Evolutionary conservation across 2,329 filamentous ascomycete species (phyloP), one percentile per base, ranked within the genome.

Genomic region (Aspergillus sp.): DNA sequence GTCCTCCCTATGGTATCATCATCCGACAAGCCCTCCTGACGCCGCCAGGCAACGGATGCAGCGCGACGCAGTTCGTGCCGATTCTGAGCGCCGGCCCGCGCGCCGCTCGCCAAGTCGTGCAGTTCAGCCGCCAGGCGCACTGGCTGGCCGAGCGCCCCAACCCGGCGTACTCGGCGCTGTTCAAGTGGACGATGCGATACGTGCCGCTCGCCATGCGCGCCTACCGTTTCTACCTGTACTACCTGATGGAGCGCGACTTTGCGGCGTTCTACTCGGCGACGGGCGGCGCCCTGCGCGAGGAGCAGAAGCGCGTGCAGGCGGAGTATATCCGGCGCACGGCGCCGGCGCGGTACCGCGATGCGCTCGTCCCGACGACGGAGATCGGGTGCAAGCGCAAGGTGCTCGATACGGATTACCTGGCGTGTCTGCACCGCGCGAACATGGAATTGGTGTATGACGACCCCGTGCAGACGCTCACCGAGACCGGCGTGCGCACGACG

Each of bases 41-140:
- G 25, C 9, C 25, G 25, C 3, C 16, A 71, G 74, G 73, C 16
- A 79, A 79, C 52, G 76, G 76, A 34, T 78, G 75, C 56, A 75
- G 71, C 46, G 77, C 76, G 5, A 78, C 76, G 0, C 77, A 79
- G 58, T 76, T 78, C 38, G 71, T 79, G 1, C 77, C 76, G 3
- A 71, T 75, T 32, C 69, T 78, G 62, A 71, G 70, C 14, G 61
- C 64, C 29, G 65, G 65, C n/a, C 61, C 65, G 2, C 60, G 59
- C 11, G 64, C 71, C 4, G 75, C 70, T 9, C 69, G 64, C 17
- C 71, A 68, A 20, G 64, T 79, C 19, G 75, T 71, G 0, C 78
- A 81, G 45, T 80, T 81, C 56, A 72, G 67, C n/a, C 74, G 77
- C 7, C 78, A 80, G 62, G 66, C 78, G 4, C 79, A 81, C 53